Evolutionary conservation across 768 basidiomycete genomes (phyloP).

Genomic region (Boletus rubescentipes): DNA sequence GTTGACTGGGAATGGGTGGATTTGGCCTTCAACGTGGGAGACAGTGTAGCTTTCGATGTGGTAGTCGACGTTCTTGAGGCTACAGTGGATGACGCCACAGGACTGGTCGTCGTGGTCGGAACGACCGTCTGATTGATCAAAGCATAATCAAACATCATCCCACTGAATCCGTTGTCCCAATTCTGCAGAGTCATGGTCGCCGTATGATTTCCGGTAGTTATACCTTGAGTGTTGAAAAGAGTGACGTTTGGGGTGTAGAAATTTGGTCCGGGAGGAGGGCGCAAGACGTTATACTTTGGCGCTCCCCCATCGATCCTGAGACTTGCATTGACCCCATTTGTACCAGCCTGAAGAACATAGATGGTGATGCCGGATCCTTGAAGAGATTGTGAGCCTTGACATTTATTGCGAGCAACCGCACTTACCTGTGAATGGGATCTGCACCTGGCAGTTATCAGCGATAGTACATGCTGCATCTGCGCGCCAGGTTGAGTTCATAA

Average conservation of each 20-base stretch:
- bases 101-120: not conserved
- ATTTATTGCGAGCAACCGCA: not conserved
- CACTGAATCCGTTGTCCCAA: slow-evolving; percentile 14
- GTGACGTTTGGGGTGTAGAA: slow-evolving; percentile 13
- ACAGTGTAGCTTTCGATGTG: not conserved
- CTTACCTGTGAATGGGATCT: slow-evolving; percentile 17
- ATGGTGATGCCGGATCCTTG: slow-evolving; percentile 20
- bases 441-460: slow-evolving; percentile 13
- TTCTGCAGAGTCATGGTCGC: slow-evolving; percentile 10
- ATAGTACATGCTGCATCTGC: slow-evolving; percentile 12
- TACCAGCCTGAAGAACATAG: slow-evolving; percentile 20
- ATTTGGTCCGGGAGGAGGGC: slow-evolving; percentile 12
- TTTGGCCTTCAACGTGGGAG: not conserved
- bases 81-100: not conserved
- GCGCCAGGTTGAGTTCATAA: not conserved
- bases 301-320: slow-evolving; percentile 11
- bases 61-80: not conserved
- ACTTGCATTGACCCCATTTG: slow-evolving; percentile 15
- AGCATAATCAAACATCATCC: slow-evolving; percentile 22
- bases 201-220: slow-evolving; percentile 16
- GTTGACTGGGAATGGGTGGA: not conserved
- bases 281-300: slow-evolving; percentile 1
- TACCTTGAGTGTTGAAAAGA: slow-evolving; percentile 13
- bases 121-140: slow-evolving; percentile 17
- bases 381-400: not conserved